Evolutionary conservation across 108 stramenopile genomes (phyloP), one percentile per base, ranked within the genome.

Genomic region (Schizochytrium sp.): DNA sequence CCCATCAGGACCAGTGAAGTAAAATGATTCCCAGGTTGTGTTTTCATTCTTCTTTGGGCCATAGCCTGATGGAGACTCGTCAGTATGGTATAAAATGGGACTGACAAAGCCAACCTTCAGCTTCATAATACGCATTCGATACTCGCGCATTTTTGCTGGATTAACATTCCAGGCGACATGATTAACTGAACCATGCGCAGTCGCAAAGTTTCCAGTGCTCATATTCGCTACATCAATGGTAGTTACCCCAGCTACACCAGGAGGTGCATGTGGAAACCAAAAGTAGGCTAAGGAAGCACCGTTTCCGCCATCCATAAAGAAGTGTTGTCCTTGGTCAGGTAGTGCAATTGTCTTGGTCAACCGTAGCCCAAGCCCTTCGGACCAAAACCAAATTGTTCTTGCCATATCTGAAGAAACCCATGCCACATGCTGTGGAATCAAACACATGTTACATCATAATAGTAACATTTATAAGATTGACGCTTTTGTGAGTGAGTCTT

Each of bases 331-430:
- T 5, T 53, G 50, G 47, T 83, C 76, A 10, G 76, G 76, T 55
- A 83, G 76, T 10, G 76, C 76, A 55, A 83, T 83, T n/a, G 76
- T 83, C 53, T 83, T 83, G 15, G 76, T 83, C 28, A 83, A 40
- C 76, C 76, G 47, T 53, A 83, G 13, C 0, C 76, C 76, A 0
- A 83, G 76, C 5, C 76, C 76, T 40, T 83, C 76, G 3, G 76
- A 49, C 76, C 76, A 83, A 40, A 83, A 83, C 76, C 76, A 83
- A 53, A 83, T 83, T 7, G 76, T 83, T 17, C 76, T 47, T 8
- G 76, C 76, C 76, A 83, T 83, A 28, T 83, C 76, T 13, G 76
- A 83, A 47, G 76, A 83, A 10, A 83, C 76, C 76, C 76, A 83
- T 13, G 76, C 76, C 76, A 83, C 76, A 83, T 83, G 76, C 76